Evolutionary conservation across 2,329 filamentous ascomycete species (phyloP).

Genomic region (Xylogone sp.): DNA sequence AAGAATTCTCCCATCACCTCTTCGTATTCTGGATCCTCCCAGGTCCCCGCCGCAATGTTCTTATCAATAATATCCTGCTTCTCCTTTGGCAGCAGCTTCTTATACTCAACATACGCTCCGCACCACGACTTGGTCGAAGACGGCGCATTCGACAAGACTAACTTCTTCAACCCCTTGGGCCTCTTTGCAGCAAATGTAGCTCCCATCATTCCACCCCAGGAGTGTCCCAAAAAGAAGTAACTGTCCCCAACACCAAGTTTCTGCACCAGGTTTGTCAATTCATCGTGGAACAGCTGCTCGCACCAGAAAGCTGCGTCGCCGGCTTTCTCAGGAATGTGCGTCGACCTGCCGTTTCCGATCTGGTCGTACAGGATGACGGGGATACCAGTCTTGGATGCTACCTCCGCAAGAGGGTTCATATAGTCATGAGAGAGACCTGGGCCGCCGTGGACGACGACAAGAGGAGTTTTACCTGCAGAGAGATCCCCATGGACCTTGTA

Average conservation of each 20-base stretch:
- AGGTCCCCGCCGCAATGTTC: slow-evolving; percentile 2
- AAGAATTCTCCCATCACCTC: slow-evolving; percentile 5
- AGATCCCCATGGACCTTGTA: slow-evolving; percentile 36
- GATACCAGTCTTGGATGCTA: slow-evolving; percentile 20
- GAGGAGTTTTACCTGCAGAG: slow-evolving; percentile 19
- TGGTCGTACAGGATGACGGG: slow-evolving; percentile 53
- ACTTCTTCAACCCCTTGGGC: slow-evolving; percentile 31
- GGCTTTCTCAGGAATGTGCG: slow-evolving; percentile 41
- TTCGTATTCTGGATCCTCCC: slow-evolving; percentile 4
- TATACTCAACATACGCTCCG: slow-evolving; percentile 16
- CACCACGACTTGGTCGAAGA: slow-evolving; percentile 21
- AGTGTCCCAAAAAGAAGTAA: slow-evolving; percentile 44
- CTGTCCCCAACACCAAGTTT: slow-evolving; percentile 33
- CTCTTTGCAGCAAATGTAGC: slow-evolving; percentile 36
- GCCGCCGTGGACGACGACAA: slow-evolving; percentile 41
- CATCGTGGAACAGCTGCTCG: slow-evolving; percentile 40
- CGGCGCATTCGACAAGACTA: slow-evolving; percentile 30
- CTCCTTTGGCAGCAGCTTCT: slow-evolving; percentile 15
- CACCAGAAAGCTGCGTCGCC: slow-evolving; percentile 44
- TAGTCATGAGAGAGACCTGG: slow-evolving; percentile 44
- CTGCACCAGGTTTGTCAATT: slow-evolving; percentile 44
- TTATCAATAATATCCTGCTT: slow-evolving; percentile 16
- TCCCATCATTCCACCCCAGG: slow-evolving; percentile 50
- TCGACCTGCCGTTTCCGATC: slow-evolving; percentile 45
- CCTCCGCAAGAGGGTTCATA: slow-evolving; percentile 12